A percentile compares a stretch with the other conserved stretches of the same genome.
phyloP scores from a whole-genome alignment of 2,329 filamentous ascomycete genomes.

The Ascomycota sp. region DNA sequence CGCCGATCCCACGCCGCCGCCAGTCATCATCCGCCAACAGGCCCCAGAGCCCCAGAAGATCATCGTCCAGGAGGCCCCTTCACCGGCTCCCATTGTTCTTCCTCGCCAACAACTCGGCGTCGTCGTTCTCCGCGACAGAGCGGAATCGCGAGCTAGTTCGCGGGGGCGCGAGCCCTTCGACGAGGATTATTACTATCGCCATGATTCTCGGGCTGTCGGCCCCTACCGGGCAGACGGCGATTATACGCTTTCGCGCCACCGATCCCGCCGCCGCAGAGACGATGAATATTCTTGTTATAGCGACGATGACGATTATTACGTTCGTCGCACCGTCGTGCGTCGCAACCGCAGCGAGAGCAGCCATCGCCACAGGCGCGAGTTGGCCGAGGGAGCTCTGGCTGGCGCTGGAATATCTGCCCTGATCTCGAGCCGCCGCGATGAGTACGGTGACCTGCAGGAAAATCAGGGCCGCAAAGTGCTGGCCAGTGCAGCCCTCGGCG shows the following conservation, averaged over 20 bases:
- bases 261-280: slow-evolving; percentile 19
- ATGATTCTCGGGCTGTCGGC: slow-evolving; percentile 22
- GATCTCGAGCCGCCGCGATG: slow-evolving; percentile 30
- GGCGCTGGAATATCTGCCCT: slow-evolving; percentile 42
- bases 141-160: slow-evolving; percentile 15
- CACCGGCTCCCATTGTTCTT: slow-evolving; percentile 29
- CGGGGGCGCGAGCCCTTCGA: slow-evolving; percentile 16
- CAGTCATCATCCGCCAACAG: slow-evolving; percentile 35
- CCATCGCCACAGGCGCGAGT: slow-evolving; percentile 33
- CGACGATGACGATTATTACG: slow-evolving; percentile 27
- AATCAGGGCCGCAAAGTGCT: slow-evolving; percentile 36
- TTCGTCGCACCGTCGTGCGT: slow-evolving; percentile 23
- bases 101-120: slow-evolving; percentile 22
- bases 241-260: slow-evolving; percentile 15
- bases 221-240: slow-evolving; percentile 15
- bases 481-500: slow-evolving; percentile 41
- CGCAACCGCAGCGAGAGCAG: slow-evolving; percentile 29
- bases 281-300: slow-evolving; percentile 17
- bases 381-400: slow-evolving; percentile 44
- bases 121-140: slow-evolving; percentile 23
- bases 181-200: slow-evolving; percentile 32
- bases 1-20: slow-evolving; percentile 25
- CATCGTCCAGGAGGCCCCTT: slow-evolving; percentile 35
- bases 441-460: slow-evolving; percentile 26
- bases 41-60: slow-evolving; percentile 36